Evolutionary conservation across 768 basidiomycete genomes (phyloP).

Genomic region (Cyclocybe cylindracea): DNA sequence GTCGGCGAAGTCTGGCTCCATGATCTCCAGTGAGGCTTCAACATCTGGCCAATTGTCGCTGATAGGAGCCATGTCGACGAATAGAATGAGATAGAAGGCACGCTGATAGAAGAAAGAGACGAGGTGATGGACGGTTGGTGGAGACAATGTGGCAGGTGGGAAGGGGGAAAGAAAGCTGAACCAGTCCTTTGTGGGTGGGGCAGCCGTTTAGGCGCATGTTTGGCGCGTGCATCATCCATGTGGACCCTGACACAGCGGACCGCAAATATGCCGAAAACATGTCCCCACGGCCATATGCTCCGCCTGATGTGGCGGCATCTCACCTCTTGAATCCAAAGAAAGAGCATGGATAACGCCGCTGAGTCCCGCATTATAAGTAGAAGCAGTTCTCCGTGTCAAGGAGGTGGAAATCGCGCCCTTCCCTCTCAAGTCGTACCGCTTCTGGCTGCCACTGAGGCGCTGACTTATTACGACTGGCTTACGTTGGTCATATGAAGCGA

Average conservation of each 20-base stretch:
- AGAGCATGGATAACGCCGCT: no score
- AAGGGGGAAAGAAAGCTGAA: slow-evolving; percentile 14
- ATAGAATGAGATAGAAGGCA: background rate
- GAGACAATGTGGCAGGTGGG: background rate
- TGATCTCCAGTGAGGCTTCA: slow-evolving; percentile 31
- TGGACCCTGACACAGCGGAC: no score
- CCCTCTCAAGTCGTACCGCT: no score
- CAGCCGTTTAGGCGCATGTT: slow-evolving; percentile 19
- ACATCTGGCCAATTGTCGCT: slow-evolving; percentile 41
- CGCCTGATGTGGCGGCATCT: no score
- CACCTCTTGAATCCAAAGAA: no score
- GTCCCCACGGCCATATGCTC: background rate
- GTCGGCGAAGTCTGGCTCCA: slow-evolving; percentile 34
- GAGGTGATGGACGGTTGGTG: background rate
- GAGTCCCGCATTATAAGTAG: no score
- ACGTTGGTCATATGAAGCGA: no score
- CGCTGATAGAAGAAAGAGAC: slow-evolving; percentile 6
- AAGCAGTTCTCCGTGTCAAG: no score
- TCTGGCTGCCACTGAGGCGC: no score
- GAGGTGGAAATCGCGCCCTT: no score
- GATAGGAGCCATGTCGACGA: slow-evolving; percentile 28
- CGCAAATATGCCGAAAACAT: slow-evolving; percentile 19
- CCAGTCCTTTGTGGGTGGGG: slow-evolving; percentile 11
- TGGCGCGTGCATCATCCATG: slow-evolving; percentile 24
- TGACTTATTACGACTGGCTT: no score